Evolutionary conservation across 1,284 basidiomycete genomes (phyloP).

Genomic region (Phaffia rhodozyma): DNA sequence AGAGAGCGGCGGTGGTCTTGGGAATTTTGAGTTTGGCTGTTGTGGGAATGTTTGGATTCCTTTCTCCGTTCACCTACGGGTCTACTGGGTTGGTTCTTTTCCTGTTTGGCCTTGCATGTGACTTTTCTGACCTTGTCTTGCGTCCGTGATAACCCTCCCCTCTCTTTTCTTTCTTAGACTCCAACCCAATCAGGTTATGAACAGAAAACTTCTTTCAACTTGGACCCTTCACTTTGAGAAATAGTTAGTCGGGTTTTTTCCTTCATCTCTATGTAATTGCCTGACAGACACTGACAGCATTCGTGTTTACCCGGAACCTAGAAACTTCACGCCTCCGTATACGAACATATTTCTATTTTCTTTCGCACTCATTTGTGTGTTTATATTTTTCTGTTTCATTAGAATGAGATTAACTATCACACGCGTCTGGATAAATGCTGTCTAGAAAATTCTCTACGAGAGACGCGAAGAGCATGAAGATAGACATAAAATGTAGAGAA

Average conservation of each 20-base stretch:
- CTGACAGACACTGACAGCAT: no score
- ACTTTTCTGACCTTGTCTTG: background rate
- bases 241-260: background rate
- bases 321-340: no score
- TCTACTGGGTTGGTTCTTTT: conserved; percentile 64
- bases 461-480: no score
- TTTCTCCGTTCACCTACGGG: conserved; percentile 82
- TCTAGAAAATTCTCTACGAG: no score
- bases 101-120: background rate
- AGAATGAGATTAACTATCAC: no score
- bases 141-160: background rate
- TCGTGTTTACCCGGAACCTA: no score
- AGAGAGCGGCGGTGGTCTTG: conserved; percentile 47
- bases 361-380: no score
- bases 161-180: conserved; percentile 39
- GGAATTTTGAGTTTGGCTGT: conserved; percentile 35
- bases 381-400: no score
- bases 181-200: conserved; percentile 58
- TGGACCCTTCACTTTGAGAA: conserved; percentile 69
- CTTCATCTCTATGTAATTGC: background rate
- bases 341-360: no score
- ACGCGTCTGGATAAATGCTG: no score
- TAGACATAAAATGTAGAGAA: no score
- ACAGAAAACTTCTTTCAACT: conserved; percentile 54
- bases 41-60: conserved; percentile 57